Conservation (phyloP, 1,284 basidiomycete species). For the Ceratobasidium sp. region DNA sequence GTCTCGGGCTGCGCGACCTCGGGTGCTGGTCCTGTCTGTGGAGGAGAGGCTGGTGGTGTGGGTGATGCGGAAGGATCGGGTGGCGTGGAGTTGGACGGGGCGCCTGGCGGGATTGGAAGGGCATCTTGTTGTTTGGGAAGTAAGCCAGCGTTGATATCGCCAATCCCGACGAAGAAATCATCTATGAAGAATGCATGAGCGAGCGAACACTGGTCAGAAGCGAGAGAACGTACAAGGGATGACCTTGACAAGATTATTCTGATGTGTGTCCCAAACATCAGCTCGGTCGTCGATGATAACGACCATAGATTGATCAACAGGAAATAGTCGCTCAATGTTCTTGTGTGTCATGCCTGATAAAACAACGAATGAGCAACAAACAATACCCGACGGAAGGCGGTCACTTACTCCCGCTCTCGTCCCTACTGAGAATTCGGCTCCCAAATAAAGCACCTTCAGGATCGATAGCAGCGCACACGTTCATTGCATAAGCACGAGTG, state of each 20-base stretch:
- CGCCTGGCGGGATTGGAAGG: constrained; percentile 52
- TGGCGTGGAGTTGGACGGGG: constrained; percentile 64
- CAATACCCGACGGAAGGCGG: constrained; percentile 38
- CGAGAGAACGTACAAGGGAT: constrained; percentile 82
- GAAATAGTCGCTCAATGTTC: constrained; percentile 91
- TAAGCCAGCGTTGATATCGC: constrained; percentile 97
- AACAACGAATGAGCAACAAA: constrained; percentile 4
- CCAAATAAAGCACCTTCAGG: constrained; percentile 89
- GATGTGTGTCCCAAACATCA: constrained; percentile 95
- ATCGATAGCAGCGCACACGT: constrained; percentile 95
- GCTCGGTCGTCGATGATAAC: constrained; percentile 98
- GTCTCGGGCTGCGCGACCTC: constrained; percentile 7
- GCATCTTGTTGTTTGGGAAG: constrained; percentile 72
- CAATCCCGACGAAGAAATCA: constrained; percentile 98
- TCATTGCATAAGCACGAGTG: constrained; percentile 94
- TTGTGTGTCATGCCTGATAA: constrained; percentile 85
- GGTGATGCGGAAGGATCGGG: constrained; percentile 55
- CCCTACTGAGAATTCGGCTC: constrained; percentile 89
- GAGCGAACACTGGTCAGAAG: constrained; percentile 25
- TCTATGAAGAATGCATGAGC: constrained; percentile 65
- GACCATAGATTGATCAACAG: constrained; percentile 98
- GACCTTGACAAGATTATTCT: constrained; percentile 96
- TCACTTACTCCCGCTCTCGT: constrained; percentile 92
- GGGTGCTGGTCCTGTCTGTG: constrained; percentile 49
- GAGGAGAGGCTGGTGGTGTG: constrained; percentile 53